These are phyloP conservation scores for Calocybe gambosa DNA, from an alignment of 1,284 basidiomycete genomes.

Conservation along the genomic window DNA sequence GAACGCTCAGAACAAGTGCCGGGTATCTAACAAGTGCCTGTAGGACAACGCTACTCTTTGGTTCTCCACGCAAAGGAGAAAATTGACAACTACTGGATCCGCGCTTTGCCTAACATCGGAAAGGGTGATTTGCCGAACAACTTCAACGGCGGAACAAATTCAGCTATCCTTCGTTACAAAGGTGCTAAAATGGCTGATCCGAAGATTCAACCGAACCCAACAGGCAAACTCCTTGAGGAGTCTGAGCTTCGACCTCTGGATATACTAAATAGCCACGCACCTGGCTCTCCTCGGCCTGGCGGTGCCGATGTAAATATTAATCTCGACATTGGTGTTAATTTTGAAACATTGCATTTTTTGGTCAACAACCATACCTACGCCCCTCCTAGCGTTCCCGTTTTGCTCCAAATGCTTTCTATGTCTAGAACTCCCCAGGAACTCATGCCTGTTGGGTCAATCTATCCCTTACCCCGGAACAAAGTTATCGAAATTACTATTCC, in stretches of 20 bases:
- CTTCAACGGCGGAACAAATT: constrained; percentile 25
- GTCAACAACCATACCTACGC: constrained; percentile 14
- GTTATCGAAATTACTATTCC: constrained; percentile 23
- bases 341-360: constrained; percentile 5
- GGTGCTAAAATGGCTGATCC: constrained; percentile 28
- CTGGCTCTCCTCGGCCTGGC: constrained; percentile 18
- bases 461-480: constrained; percentile 16
- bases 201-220: constrained; percentile 12
- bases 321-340: constrained; percentile 17
- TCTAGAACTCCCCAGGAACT: constrained; percentile 25
- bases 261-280: constrained; percentile 17
- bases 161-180: constrained; percentile 31
- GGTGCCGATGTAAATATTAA: constrained; percentile 22
- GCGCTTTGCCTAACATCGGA: constrained; percentile 27
- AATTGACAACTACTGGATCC: constrained; percentile 33
- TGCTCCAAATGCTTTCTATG: constrained; percentile 45
- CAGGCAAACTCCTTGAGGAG: constrained; percentile 19
- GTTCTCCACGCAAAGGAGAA: constrained; percentile 29
- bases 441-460: constrained; percentile 33
- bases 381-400: constrained; percentile 29
- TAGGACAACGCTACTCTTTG: constrained; percentile 37
- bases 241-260: constrained; percentile 18
- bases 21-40: not conserved
- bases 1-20: not conserved
- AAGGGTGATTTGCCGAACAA: constrained; percentile 14